A percentile compares a stretch with the other conserved stretches of the same genome.
These are phyloP conservation scores for Candida golubevii DNA, from an alignment of 805 yeast genomes.

Conservation along the genomic window DNA sequence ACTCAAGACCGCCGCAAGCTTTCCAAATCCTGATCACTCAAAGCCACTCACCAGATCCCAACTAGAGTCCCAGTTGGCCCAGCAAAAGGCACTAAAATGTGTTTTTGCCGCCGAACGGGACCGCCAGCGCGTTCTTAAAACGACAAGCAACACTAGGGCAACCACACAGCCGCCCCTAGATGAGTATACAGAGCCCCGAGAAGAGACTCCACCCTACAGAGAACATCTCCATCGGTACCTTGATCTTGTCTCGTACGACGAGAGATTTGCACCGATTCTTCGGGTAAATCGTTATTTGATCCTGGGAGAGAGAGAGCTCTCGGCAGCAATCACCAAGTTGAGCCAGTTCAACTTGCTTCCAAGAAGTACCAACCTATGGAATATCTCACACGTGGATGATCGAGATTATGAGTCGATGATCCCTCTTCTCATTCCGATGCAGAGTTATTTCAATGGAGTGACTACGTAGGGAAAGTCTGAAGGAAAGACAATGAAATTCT, in stretches of 20 bases:
- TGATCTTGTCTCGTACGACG: slow-evolving; percentile 24
- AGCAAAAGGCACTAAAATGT: slow-evolving; percentile 7
- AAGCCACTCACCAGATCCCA: neutral
- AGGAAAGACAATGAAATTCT: no score
- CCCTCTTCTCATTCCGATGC: slow-evolving; percentile 18
- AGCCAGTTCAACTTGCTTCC: slow-evolving; percentile 21
- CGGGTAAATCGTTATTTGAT: slow-evolving; percentile 22
- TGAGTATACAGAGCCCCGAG: slow-evolving; percentile 11
- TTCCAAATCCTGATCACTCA: neutral
- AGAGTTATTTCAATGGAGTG: no score
- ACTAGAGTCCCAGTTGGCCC: slow-evolving; percentile 1
- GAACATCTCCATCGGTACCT: slow-evolving; percentile 18
- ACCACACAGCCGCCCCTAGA: slow-evolving; percentile 8
- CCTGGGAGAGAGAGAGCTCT: slow-evolving; percentile 15
- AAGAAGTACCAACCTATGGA: slow-evolving; percentile 19
- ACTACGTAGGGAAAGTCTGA: no score
- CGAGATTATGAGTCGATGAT: slow-evolving; percentile 22
- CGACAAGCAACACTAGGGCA: neutral
- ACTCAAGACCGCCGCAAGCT: neutral
- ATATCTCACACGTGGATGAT: slow-evolving; percentile 24
- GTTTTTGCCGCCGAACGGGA: slow-evolving; percentile 16
- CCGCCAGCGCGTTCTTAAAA: slow-evolving; percentile 12
- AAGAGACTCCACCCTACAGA: slow-evolving; percentile 21
- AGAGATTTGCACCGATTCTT: slow-evolving; percentile 21
- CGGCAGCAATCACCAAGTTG: slow-evolving; percentile 19